Base-by-base conservation (phyloP, 768 basidiomycete genomes). In the Suillus paluster region DNA sequence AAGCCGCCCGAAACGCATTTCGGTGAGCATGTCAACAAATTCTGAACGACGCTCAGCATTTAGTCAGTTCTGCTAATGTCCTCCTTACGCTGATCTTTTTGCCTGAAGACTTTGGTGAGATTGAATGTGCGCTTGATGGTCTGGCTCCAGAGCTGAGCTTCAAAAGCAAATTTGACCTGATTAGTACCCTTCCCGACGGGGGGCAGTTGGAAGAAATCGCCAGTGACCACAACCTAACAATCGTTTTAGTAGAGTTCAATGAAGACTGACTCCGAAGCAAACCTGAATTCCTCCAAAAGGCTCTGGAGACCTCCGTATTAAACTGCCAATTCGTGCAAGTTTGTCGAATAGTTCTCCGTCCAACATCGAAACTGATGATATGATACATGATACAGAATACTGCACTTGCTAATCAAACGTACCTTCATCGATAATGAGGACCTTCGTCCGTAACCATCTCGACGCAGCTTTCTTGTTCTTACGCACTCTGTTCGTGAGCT, bases 141-240 rank as follows among this genome's bases (percentile, higher is more conserved):
- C 65, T 88, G 76, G 39, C 75, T 77, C 97, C 97, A 98, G 58
- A 77, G 74, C 19, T 84, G 76, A 0, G 95, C 95, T 70, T 99
- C 95, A 70, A 99, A 99, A 1, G 94, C 94, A 68, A 98, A 99
- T 69, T 89, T 94, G 46, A 92, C 85, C 57, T 75, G 65, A 0
- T 72, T 72, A n/a, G 71, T 70, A 27, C 83, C 80, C 72, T 89
- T 95, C 8, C 81, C 80, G 0, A 99, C 95, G 2, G 97, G 97
- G 0, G 97, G 97, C 5, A 99, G 84, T 73, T 99, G 97, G 79
- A 99, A 98, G 79, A 99, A 99, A 72, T 99, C 97, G 9, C 97
- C 97, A 2, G 95, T 97, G 25, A 98, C 89, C 63, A 99, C 82
- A 44, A 98, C 77, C 92, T 95, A 70, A 48, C 30, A 30, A 17